phyloP scores from a whole-genome alignment of 1,284 basidiomycete species.

The Ganoderma lingzhi region DNA sequence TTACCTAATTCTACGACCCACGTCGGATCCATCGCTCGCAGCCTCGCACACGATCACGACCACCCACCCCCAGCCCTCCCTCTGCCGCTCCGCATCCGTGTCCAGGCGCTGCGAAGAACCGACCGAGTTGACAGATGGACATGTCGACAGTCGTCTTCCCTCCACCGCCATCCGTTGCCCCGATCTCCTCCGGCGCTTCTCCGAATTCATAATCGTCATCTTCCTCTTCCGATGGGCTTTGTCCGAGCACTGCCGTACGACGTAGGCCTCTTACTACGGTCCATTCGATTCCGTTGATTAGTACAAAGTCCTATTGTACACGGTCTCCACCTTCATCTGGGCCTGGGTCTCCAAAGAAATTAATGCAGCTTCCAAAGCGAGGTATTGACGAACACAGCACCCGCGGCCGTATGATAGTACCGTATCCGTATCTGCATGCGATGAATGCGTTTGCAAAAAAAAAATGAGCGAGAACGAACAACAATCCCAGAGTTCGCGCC shows the following conservation, averaged over 20 bases:
- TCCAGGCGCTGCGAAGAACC: neutral
- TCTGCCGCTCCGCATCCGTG: neutral
- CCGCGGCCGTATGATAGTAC: neutral
- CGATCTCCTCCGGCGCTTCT: constrained; percentile 9
- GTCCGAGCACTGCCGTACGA: constrained; percentile 2
- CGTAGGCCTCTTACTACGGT: neutral
- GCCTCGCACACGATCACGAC: constrained; percentile 26
- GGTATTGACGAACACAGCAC: constrained; percentile 3
- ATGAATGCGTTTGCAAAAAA: neutral
- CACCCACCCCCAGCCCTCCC: constrained; percentile 16
- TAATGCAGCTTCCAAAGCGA: neutral
- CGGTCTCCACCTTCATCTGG: neutral
- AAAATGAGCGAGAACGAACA: neutral
- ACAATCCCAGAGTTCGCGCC: neutral
- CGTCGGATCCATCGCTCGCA: constrained; percentile 38
- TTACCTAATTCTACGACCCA: constrained; percentile 42
- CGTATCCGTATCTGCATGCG: constrained; percentile 2
- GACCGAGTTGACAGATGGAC: constrained; percentile 12
- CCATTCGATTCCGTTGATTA: neutral
- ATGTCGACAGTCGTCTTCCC: neutral
- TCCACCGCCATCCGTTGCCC: constrained; percentile 10
- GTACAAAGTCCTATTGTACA: constrained; percentile 5
- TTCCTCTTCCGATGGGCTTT: neutral
- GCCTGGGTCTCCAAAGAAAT: neutral
- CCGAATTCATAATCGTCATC: neutral